Evolutionary conservation across 768 basidiomycete genomes (phyloP), one percentile per base, ranked within the genome.

Genomic region (Trametes cubensis): DNA sequence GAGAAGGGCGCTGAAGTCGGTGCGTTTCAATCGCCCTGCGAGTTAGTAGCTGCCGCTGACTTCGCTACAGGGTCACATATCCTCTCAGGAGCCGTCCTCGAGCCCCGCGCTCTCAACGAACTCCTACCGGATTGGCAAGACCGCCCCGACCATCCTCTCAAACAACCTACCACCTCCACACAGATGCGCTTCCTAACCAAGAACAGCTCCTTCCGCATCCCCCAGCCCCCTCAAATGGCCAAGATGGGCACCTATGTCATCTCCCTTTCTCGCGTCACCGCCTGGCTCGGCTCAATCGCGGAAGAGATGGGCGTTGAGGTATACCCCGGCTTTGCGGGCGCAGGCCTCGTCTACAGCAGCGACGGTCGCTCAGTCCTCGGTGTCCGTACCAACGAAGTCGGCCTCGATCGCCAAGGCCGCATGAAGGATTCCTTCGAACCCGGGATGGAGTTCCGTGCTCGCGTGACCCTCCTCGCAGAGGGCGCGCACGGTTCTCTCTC

Each of bases 251-350:
- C 98, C 77, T 98, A 93, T 74, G 87, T 98, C 71, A 78, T 92
- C 42, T 96, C 94, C 2, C 85, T 98, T 30, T 95, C 93, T 0
- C 86, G 84, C 38, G 87, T 98, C 64, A 90, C 94, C 0, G 84
- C 91, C 4, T 98, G 96, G 95, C 83, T 99, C 1, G 92, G 86
- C 3, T 76, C 80, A 56, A 83, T 97, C 30, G 96, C 96, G 0
- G 95, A 98, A 65, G 85, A 82, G 44, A 73, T 85, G 30, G 96
- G 95, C 26, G 93, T 97, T 28, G 97, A 99, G 73, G 87, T 99
- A 25, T 99, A 98, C 72, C 91, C 97, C 2, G 96, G 97, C 5
- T 98, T 98, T 69, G 94, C 94, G 0, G 97, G 91, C n/a, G 89
- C 95, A 0, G 83, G 86, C 34, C 74, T 97, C 15, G 81, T 98